These are phyloP conservation scores for Escallonia herrerae DNA, from an alignment of 129 eudicot species.

Conservation along the genomic window DNA sequence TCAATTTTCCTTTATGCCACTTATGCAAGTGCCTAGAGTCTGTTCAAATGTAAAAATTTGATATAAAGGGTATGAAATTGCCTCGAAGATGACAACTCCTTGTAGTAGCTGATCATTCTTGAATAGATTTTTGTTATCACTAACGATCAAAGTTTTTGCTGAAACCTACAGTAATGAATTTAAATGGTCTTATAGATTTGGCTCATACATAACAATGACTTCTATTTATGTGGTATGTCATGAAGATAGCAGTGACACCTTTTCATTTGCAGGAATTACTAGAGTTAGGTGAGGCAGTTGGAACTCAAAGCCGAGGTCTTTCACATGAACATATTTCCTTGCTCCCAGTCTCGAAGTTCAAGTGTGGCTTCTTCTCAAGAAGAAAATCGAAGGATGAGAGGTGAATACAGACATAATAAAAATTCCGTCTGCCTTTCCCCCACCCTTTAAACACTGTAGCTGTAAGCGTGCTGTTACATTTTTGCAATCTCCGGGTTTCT, in stretches of 20 bases:
- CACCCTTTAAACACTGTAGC: background rate
- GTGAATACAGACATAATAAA: conserved; percentile 24
- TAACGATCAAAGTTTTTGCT: too few species aligned
- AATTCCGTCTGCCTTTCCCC: background rate
- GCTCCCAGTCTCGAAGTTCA: conserved; percentile 78
- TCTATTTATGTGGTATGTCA: background rate
- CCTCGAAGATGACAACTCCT: too few species aligned
- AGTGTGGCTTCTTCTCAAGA: conserved; percentile 66
- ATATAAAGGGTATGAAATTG: too few species aligned
- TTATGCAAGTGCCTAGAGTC: too few species aligned
- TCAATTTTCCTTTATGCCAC: too few species aligned
- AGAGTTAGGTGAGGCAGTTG: conserved; percentile 92
- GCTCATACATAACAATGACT: too few species aligned
- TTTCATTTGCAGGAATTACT: conserved; percentile 62
- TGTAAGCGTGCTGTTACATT: background rate
- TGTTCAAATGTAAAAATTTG: too few species aligned
- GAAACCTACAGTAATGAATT: too few species aligned
- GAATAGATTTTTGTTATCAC: too few species aligned
- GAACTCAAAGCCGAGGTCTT: conserved; percentile 93
- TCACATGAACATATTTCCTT: conserved; percentile 59
- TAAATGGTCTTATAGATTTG: too few species aligned
- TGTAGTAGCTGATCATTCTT: too few species aligned
- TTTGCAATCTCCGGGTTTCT: background rate
- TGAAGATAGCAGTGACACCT: conserved; percentile 9
- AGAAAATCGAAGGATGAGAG: conserved; percentile 64